Base-by-base conservation (phyloP, 176 grass and related monocot species). In the Musa itinerans region DNA sequence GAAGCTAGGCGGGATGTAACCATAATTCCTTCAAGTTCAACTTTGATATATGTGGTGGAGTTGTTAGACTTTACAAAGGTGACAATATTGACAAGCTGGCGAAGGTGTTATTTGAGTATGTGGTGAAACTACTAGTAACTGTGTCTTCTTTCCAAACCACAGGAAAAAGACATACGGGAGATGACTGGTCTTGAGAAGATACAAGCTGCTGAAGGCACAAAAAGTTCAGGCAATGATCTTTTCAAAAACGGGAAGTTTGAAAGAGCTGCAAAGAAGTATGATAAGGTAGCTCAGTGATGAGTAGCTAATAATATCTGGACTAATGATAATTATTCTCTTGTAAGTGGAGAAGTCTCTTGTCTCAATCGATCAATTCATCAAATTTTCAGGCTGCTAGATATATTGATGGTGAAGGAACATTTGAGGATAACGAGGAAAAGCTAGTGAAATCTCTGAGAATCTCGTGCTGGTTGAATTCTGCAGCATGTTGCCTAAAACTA, bases 41-140 rank as follows among this genome's bases (percentile, higher is more conserved):
- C 63, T 13, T 64, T 86, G 75, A 82, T 82, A 63, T 86, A 82
- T 69, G 63, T 78, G 73, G 84, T 86, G 48, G 84, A 86, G 72
- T 52, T 86, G 53, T 54, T 86, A 34, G 70, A 82, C 63, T 86
- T 86, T 68, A 75, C 20, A 53, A 76, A 85, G 83, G 83, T 85
- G 75, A 74, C 77, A 16, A 23, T 25, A 50, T 57, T 51, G 71
- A 53, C 24, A n/a, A 20, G 5, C 20, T 55, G 13, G 69, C 10
- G 55, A 11, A 8, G 8, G 24, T 75, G 25, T 19, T 22, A 10
- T 63, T 69, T 7, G 52, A 62, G 4, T 27, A 14, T 53, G 17
- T 50, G 1, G 11, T 70, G 24, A 57, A 59, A 14, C 71, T 11
- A 79, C 26, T 17, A 50, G 58, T 48, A 72, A 21, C 11, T 52